Base-by-base conservation (phyloP, 2,329 filamentous ascomycete genomes). In the Zymoseptoria tritici region DNA sequence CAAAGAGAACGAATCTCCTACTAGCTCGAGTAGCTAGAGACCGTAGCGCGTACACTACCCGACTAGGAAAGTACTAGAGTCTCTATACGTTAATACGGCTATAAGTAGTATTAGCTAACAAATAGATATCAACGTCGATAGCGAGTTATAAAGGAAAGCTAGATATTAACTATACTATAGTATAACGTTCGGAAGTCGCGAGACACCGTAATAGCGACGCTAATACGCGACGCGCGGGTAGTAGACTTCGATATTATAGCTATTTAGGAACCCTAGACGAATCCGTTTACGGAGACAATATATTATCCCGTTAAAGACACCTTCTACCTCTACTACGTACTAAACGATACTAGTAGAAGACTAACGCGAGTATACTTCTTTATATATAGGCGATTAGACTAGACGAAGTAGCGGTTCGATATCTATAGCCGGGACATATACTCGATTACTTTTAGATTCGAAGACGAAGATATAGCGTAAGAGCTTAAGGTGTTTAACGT, bases 231-330 rank as follows among this genome's bases (percentile, higher is more conserved):
- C 42, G 21, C 13, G 20, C 52, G 49, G 51, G 49, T 57, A 57
- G 20, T n/a, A 36, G 22, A 42, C 19, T 53, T 57, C 11, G 49
- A 57, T 57, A 57, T 53, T 24, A 7, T 57, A 52, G 56, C 50
- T 31, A 57, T 57, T n/a, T 57, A 54, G 50, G 51, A 54, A 26
- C 56, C 53, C 52, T 57, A 57, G 55, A 50, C n/a, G 24, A 57
- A 51, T 26, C 55, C 49, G 49, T 57, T 57, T 57, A 57, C 51
- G 51, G 55, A 57, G 21, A 57, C 29, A 57, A 50, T 24, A 24
- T 51, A 57, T 57, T 57, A 57, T 26, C 51, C 46, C 20, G 31
- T 24, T 24, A 46, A 46, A 49, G 51, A 58, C 49, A 57, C 29
- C 21, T 57, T 57, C 46, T 57, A 57, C 42, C 22, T 58, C 49